A percentile compares a stretch with the other conserved stretches of the same genome.
phyloP scores from a whole-genome alignment of 2,329 filamentous ascomycete species.

The Tolypocladium ovalisporum region DNA sequence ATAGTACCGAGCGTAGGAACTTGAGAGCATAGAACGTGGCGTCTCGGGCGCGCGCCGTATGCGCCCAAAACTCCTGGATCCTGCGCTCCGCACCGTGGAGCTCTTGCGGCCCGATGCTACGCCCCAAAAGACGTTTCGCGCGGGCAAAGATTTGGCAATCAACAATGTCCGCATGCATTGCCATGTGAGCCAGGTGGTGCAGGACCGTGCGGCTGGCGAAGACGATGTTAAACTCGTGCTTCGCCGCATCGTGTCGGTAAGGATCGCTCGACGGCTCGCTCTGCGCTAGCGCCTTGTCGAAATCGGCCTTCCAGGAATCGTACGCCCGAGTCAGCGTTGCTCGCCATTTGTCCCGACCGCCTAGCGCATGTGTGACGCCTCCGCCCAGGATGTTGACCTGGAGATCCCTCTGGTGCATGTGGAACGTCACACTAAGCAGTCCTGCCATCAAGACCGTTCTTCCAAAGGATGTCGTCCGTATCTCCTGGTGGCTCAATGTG shows the following conservation, averaged over 20 bases:
- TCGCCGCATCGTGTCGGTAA: slow-evolving; percentile 41
- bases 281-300: slow-evolving; percentile 68
- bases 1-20: slow-evolving; percentile 75
- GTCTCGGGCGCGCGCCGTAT: slow-evolving; percentile 76
- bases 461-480: slow-evolving; percentile 87
- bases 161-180: slow-evolving; percentile 94
- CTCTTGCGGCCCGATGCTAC: slow-evolving; percentile 74
- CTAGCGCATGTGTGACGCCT: slow-evolving; percentile 65
- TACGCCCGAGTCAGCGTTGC: slow-evolving; percentile 77
- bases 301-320: slow-evolving; percentile 87
- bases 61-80: slow-evolving; percentile 85
- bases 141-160: slow-evolving; percentile 94
- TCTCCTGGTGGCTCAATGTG: slow-evolving; percentile 74
- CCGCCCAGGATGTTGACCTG: slow-evolving; percentile 75
- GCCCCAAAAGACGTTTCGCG: slow-evolving; percentile 72
- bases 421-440: slow-evolving; percentile 86
- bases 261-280: slow-evolving; percentile 41
- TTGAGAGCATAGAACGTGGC: slow-evolving; percentile 87
- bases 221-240: slow-evolving; percentile 53
- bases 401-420: slow-evolving; percentile 92
- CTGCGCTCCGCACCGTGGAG: slow-evolving; percentile 67
- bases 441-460: slow-evolving; percentile 91
- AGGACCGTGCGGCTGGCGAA: slow-evolving; percentile 84
- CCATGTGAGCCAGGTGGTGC: slow-evolving; percentile 93
- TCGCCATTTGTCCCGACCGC: slow-evolving; percentile 85